phyloP scores from a whole-genome alignment of 345 rosid genomes.

The Hevea brasiliensis region DNA sequence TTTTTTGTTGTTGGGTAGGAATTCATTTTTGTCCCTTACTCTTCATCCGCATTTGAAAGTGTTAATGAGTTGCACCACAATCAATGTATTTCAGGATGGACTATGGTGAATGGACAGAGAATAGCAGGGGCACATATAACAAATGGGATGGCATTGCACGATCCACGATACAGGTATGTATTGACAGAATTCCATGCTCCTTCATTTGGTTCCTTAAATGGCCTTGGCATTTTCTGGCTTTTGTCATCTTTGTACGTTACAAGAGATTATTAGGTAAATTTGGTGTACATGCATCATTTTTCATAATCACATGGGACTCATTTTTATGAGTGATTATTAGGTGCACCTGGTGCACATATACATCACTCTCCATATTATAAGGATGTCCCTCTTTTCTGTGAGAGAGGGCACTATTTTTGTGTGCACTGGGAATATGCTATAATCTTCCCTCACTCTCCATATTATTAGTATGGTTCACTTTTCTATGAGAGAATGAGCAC shows the following conservation, averaged over 20 bases:
- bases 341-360: no score
- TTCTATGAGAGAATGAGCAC: no score
- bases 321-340: no score
- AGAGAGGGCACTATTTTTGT: no score
- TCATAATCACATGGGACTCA: no score
- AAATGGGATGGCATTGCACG: slow-evolving; percentile 99
- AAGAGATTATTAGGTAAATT: no score
- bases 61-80: slow-evolving; percentile 8
- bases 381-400: no score
- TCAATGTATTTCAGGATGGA: slow-evolving; percentile 72
- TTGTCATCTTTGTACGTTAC: not conserved
- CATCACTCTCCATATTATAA: no score
- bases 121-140: slow-evolving; percentile 95
- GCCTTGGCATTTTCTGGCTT: not conserved
- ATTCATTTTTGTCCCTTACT: slow-evolving; percentile 8
- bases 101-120: slow-evolving; percentile 94
- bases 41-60: not conserved
- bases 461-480: no score
- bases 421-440: no score
- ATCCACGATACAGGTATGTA: slow-evolving; percentile 69
- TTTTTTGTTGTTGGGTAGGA: slow-evolving; percentile 88
- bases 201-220: not conserved
- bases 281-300: no score
- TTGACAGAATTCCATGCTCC: not conserved
- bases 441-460: no score